These are phyloP conservation scores for Oryza meridionalis DNA, from an alignment of 176 grass and related monocot genomes.

Conservation along the genomic window DNA sequence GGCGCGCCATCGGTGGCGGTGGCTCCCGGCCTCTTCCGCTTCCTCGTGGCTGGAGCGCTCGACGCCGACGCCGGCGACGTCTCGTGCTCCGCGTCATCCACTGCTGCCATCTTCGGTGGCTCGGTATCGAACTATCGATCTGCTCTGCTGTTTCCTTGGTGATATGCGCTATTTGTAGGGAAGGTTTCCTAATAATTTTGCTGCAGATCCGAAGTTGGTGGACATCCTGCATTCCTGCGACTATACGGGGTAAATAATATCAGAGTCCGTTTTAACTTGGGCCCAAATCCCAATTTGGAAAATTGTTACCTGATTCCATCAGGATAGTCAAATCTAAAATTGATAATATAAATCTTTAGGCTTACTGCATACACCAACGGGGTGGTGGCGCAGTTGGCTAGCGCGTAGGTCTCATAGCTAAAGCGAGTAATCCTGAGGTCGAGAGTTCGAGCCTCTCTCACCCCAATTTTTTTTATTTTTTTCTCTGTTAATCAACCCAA, in stretches of 20 bases:
- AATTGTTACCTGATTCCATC: too few relatives aligned
- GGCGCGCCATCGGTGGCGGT: too few relatives aligned
- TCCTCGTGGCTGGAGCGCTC: neutral
- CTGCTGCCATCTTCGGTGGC: neutral
- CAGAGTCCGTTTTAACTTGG: too few relatives aligned
- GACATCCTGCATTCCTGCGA: neutral
- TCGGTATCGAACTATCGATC: neutral
- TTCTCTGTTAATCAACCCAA: too few relatives aligned
- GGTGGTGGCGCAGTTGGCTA: constrained; percentile 89
- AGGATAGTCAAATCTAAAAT: too few relatives aligned
- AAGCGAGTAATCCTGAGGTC: constrained; percentile 66
- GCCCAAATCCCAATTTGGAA: too few relatives aligned
- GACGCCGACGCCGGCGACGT: neutral
- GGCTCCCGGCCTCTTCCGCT: neutral
- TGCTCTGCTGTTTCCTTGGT: neutral
- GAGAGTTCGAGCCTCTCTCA: constrained; percentile 81
- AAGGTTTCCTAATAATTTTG: neutral
- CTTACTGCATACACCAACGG: neutral
- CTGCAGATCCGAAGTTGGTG: neutral
- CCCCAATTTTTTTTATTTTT: constrained; percentile 11
- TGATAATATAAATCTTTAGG: too few relatives aligned
- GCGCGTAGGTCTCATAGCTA: constrained; percentile 86
- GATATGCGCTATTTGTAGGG: neutral
- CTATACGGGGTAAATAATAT: too few relatives aligned
- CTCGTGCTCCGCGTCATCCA: neutral